Percentiles rank a stretch among this genome's conserved stretches.
Evolutionary conservation across 768 basidiomycete genomes (phyloP).

Genomic region (Phanerodontia chrysosporium): DNA sequence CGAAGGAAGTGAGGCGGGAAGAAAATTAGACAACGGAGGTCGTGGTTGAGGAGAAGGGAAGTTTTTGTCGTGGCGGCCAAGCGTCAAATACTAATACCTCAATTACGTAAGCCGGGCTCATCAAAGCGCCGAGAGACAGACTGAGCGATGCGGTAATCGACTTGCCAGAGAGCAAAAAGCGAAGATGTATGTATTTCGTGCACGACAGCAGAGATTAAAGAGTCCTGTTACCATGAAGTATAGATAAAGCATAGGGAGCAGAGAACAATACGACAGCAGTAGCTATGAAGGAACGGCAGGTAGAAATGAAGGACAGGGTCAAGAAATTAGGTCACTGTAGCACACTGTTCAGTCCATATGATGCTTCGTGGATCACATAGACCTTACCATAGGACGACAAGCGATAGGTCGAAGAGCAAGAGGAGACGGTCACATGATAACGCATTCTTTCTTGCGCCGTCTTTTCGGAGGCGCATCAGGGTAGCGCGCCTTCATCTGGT

Average conservation of each 20-base stretch:
- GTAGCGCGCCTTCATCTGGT: conserved; percentile 68
- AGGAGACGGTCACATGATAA: conserved; percentile 12
- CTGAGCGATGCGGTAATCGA: too few species aligned
- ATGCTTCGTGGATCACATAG: not conserved
- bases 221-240: not conserved
- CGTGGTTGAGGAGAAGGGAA: conserved; percentile 7
- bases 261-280: not conserved
- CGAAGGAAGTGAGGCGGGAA: conserved; percentile 11
- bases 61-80: conserved; percentile 5
- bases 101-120: not conserved
- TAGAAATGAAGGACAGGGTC: not conserved
- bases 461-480: conserved; percentile 35
- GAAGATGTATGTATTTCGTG: too few species aligned
- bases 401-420: not conserved
- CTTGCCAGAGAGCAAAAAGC: too few species aligned
- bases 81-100: not conserved
- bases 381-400: not conserved
- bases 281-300: not conserved
- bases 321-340: not conserved
- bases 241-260: not conserved
- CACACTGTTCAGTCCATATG: not conserved
- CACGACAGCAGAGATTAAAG: too few species aligned
- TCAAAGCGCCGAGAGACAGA: not conserved
- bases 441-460: conserved; percentile 23
- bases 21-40: conserved; percentile 2